phyloP scores from a whole-genome alignment of 1,284 basidiomycete genomes.

The Vanrija sp. region DNA sequence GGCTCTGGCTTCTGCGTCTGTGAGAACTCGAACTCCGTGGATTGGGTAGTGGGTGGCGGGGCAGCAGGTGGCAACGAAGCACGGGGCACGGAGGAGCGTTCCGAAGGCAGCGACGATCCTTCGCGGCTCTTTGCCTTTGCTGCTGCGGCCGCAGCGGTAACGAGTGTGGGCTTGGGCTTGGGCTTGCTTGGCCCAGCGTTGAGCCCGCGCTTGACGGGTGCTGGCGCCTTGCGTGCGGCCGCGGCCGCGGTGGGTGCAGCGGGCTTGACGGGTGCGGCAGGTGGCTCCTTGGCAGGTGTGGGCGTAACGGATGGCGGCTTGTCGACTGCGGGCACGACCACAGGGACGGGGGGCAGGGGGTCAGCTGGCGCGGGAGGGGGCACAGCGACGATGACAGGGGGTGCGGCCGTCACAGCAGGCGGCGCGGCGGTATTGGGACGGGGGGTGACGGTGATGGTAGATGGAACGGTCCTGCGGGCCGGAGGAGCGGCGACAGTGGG shows the following conservation, averaged over 20 bases:
- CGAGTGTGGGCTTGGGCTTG: too few relatives aligned
- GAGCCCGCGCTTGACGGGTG: too few relatives aligned
- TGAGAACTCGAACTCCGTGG: neutral
- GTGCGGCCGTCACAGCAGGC: too few relatives aligned
- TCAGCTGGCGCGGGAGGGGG: neutral
- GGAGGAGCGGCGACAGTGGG: too few relatives aligned
- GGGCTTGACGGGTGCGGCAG: neutral
- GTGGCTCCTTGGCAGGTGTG: neutral
- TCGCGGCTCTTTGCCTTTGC: too few relatives aligned
- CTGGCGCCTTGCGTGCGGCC: too few relatives aligned
- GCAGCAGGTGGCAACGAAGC: neutral
- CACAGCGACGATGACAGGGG: neutral
- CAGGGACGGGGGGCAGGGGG: neutral
- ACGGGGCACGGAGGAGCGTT: neutral
- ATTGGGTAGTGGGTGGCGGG: neutral
- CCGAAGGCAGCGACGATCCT: too few relatives aligned
- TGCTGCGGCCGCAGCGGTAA: too few relatives aligned
- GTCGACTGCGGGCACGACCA: neutral
- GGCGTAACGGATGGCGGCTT: neutral
- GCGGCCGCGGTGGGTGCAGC: neutral
- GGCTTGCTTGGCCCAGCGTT: too few relatives aligned
- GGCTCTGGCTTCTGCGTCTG: neutral
- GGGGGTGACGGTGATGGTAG: neutral
- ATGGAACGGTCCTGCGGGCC: neutral
- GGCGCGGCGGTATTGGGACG: neutral